Percentiles rank a stretch among this genome's conserved stretches.
phyloP scores from a whole-genome alignment of 2,329 filamentous ascomycete species.

The Proliferodiscus dingleyae region DNA sequence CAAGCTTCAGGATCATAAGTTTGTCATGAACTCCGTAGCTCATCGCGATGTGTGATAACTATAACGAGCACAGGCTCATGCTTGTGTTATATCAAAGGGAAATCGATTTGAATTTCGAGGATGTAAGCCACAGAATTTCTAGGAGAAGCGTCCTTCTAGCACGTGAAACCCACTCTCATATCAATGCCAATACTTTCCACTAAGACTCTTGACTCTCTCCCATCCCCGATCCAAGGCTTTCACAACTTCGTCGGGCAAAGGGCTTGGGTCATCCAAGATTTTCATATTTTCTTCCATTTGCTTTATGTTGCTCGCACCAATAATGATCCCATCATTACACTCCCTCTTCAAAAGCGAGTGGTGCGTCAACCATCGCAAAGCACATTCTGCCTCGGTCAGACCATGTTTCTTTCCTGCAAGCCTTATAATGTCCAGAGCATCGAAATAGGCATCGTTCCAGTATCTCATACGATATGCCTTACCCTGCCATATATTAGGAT shows the following conservation, averaged over 20 bases:
- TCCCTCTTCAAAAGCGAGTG: conserved; percentile 57
- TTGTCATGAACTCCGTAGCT: no score
- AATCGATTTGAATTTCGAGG: no score
- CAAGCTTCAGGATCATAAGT: no score
- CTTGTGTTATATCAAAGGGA: no score
- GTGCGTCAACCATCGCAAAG: conserved; percentile 68
- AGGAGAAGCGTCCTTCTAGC: no score
- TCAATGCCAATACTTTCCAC: conserved; percentile 7
- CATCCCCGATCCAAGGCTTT: conserved; percentile 65
- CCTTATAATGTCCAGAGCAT: conserved; percentile 65
- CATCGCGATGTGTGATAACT: no score
- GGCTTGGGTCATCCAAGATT: conserved; percentile 56
- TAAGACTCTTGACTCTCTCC: conserved; percentile 8
- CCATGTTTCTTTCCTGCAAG: conserved; percentile 61
- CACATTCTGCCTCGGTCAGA: conserved; percentile 68
- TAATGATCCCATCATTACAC: conserved; percentile 53
- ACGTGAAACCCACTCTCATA: no score
- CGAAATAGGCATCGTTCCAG: conserved; percentile 57
- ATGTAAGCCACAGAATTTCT: no score
- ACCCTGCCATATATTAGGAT: conserved; percentile 44
- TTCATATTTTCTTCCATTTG: conserved; percentile 55
- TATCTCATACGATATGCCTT: conserved; percentile 50
- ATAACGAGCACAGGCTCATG: no score
- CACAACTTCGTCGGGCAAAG: conserved; percentile 71
- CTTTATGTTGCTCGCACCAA: conserved; percentile 51